Base-by-base conservation (phyloP, 257 asterid genomes). In the Ophiorrhiza pumila region DNA sequence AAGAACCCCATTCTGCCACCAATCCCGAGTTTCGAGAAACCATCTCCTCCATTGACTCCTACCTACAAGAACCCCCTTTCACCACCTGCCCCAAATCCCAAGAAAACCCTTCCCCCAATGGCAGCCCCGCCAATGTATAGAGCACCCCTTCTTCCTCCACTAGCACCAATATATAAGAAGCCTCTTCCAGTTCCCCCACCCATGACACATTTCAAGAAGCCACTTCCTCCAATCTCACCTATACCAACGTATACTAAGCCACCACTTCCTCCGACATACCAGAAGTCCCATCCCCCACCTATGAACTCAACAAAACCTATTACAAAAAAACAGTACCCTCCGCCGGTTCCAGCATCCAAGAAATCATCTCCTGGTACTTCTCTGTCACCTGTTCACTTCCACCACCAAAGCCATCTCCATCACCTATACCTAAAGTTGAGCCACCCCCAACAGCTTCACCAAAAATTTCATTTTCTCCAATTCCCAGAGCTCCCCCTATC, bases 401-500 rank as follows among this genome's bases (percentile, higher is more conserved):
- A 27, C 29, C 65, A 20, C 69, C 73, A 18, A 49, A 71, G 29
- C 57, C 53, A 42, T 22, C 61, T n/a, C 56, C 81, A 31, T 43
- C 79, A 42, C 66, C 75, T 42, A 32, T 78, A 27, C 63, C 76
- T 4, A 43, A 7, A 39, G 53, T 41, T 39, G 14, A 35, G 18
- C 77, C 73, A 29, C 2, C 37, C 39, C 69, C 78, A 56, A 32
- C 18, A 43, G 18, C 78, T 49, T 74, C 88, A 32, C 86, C 81
- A 4, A 32, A 23, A n/a, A 37, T 46, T 32, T 23, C 78, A 37
- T 65, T 68, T 74, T 76, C 77, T 62, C 81, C 80, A 34, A 76
- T 88, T 79, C 91, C 96, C 9, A 80, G 79, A 74, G 87, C 87
- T 41, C 90, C 93, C 2, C 88, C 89, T 15, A 81, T 87, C 63